Conservation (phyloP, 768 basidiomycete genomes). For the Inosperma sp. region DNA sequence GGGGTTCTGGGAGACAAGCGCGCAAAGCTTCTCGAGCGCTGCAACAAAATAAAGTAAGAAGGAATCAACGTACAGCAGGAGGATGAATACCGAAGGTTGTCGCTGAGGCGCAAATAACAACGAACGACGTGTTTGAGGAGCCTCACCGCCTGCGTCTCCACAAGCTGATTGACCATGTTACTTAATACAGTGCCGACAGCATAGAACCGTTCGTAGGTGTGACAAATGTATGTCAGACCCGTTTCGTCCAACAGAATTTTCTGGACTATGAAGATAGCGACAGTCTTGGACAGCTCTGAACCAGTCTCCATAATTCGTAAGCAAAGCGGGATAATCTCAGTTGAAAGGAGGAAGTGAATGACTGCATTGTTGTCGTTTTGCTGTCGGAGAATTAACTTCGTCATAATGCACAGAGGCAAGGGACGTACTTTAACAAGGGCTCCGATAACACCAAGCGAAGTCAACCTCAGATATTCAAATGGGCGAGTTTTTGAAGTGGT, state of each 20-base stretch:
- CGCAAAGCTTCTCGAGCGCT: constrained; percentile 95
- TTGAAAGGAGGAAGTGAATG: constrained; percentile 97
- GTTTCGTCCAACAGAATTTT: constrained; percentile 97
- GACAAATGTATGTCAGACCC: constrained; percentile 96
- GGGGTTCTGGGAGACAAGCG: constrained; percentile 92
- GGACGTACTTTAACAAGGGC: constrained; percentile 87
- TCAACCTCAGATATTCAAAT: constrained; percentile 98
- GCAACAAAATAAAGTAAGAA: constrained; percentile 12
- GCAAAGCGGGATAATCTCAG: constrained; percentile 99
- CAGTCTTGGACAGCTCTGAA: constrained; percentile 96
- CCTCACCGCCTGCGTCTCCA: constrained; percentile 95
- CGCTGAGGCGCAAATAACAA: constrained; percentile 92
- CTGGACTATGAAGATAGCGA: constrained; percentile 99
- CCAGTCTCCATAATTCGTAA: constrained; percentile 99
- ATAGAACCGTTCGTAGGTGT: constrained; percentile 99
- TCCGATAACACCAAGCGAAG: constrained; percentile 98
- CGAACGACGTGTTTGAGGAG: constrained; percentile 96
- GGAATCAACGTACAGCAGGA: constrained; percentile 4
- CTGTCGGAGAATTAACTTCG: constrained; percentile 33
- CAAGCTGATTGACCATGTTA: constrained; percentile 98
- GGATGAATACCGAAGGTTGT: constrained; percentile 78
- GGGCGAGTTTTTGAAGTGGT: constrained; percentile 99
- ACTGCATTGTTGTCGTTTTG: constrained; percentile 99
- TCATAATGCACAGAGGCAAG: background rate
- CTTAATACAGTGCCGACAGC: constrained; percentile 97